phyloP scores from a whole-genome alignment of 305 asterid genomes.

The Fraxinus greggii region DNA sequence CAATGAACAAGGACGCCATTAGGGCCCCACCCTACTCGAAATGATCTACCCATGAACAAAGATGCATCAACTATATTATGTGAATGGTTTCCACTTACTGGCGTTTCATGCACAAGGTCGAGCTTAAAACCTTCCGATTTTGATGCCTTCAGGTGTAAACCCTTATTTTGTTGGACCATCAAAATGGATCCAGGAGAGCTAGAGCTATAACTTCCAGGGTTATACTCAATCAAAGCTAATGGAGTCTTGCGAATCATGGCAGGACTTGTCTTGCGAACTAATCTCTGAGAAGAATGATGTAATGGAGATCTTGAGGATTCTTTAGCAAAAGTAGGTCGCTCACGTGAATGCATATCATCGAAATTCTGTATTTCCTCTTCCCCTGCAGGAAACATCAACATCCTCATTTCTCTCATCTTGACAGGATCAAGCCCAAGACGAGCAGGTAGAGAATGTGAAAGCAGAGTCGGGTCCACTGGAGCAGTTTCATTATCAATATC shows the following conservation, averaged over 20 bases:
- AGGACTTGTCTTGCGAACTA: slow-evolving; percentile 38
- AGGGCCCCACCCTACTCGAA: slow-evolving; percentile 98
- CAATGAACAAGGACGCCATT: slow-evolving; percentile 89
- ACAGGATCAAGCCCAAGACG: slow-evolving; percentile 91
- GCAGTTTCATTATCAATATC: slow-evolving; percentile 58
- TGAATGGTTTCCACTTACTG: slow-evolving; percentile 59
- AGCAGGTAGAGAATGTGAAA: slow-evolving; percentile 93
- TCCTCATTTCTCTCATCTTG: slow-evolving; percentile 78
- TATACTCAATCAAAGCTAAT: slow-evolving; percentile 71
- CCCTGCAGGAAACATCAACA: slow-evolving; percentile 65
- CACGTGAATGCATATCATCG: slow-evolving; percentile 37
- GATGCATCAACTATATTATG: slow-evolving; percentile 81
- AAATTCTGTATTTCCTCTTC: slow-evolving; percentile 59
- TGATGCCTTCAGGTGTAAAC: slow-evolving; percentile 44
- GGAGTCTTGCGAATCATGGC: slow-evolving; percentile 76
- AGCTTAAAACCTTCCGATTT: slow-evolving; percentile 74
- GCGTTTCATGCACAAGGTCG: slow-evolving; percentile 59
- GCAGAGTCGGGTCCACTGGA: slow-evolving; percentile 44
- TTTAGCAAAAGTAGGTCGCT: slow-evolving; percentile 41
- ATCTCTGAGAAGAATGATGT: slow-evolving; percentile 38
- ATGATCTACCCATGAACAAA: slow-evolving; percentile 93
- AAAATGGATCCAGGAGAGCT: slow-evolving; percentile 67
- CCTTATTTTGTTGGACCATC: slow-evolving; percentile 72
- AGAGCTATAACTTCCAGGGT: slow-evolving; percentile 64
- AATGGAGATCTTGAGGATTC: slow-evolving; percentile 64